These are phyloP conservation scores for Solanum chaucha DNA, from an alignment of 257 asterid species.

Conservation along the genomic window DNA sequence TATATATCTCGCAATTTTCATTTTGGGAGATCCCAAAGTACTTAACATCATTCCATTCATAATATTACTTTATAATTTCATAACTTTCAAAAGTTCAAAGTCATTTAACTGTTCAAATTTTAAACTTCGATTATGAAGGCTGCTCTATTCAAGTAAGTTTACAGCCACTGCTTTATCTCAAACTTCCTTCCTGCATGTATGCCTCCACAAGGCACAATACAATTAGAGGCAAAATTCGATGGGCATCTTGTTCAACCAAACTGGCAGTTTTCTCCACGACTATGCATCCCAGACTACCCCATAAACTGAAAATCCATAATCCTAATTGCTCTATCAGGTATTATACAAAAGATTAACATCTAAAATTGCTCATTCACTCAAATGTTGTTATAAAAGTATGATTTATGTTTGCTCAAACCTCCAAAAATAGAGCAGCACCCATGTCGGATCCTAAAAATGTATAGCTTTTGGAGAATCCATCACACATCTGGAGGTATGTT, in stretches of 20 bases:
- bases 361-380: background rate
- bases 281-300: conserved; percentile 1
- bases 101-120: background rate
- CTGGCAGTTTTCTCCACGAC: background rate
- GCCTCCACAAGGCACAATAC: background rate
- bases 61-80: background rate
- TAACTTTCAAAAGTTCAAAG: background rate
- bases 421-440: background rate
- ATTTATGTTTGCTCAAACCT: background rate
- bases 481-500: background rate
- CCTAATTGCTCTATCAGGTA: background rate
- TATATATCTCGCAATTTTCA: background rate
- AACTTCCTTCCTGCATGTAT: background rate
- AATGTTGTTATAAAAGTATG: background rate
- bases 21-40: background rate
- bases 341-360: background rate
- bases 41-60: background rate
- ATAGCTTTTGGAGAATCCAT: background rate
- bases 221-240: background rate
- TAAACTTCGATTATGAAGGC: background rate
- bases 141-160: background rate
- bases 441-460: background rate
- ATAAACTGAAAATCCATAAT: background rate
- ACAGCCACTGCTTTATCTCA: background rate
- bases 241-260: background rate